phyloP scores from a whole-genome alignment of 495 filamentous ascomycete species.

The Hypoxylon subgilvum region DNA sequence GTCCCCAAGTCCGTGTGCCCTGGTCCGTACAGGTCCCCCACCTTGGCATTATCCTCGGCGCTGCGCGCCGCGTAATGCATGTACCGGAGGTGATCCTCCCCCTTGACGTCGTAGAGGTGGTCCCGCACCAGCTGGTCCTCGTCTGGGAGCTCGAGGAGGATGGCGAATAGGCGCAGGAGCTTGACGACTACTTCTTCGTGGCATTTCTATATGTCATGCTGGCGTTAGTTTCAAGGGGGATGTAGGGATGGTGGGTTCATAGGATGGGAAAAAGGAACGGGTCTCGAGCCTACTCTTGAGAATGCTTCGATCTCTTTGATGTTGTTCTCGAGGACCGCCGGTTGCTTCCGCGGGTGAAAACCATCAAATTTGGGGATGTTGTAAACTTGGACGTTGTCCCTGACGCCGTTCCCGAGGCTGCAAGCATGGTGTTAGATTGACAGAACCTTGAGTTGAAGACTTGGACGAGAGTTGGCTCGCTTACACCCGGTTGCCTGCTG shows the following conservation, averaged over 20 bases:
- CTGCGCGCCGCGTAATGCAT: conserved; percentile 58
- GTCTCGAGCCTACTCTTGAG: conserved; percentile 45
- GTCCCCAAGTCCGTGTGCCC: conserved; percentile 64
- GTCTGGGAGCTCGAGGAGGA: conserved; percentile 57
- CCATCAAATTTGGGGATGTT: conserved; percentile 60
- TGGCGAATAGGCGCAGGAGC: conserved; percentile 59
- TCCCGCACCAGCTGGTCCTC: conserved; percentile 56
- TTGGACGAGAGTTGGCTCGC: background rate
- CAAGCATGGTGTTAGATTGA: background rate
- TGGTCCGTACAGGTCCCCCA: conserved; percentile 45
- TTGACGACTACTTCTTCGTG: conserved; percentile 57
- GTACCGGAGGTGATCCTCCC: conserved; percentile 59
- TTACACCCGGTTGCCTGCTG: conserved; percentile 54
- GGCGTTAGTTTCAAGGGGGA: background rate
- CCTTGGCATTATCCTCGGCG: conserved; percentile 53
- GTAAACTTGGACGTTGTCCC: conserved; percentile 59
- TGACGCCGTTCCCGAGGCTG: conserved; percentile 54
- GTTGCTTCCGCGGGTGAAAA: conserved; percentile 50
- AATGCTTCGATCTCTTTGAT: conserved; percentile 49
- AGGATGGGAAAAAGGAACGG: background rate
- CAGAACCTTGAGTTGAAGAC: background rate
- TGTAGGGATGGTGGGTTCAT: background rate
- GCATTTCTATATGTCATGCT: conserved; percentile 47
- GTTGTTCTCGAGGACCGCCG: conserved; percentile 41
- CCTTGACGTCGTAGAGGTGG: conserved; percentile 55